Evolutionary conservation across 225 moss, liverwort and hornwort species (phyloP), one percentile per base, ranked within the genome.

Genomic region (Neckera pumila): DNA sequence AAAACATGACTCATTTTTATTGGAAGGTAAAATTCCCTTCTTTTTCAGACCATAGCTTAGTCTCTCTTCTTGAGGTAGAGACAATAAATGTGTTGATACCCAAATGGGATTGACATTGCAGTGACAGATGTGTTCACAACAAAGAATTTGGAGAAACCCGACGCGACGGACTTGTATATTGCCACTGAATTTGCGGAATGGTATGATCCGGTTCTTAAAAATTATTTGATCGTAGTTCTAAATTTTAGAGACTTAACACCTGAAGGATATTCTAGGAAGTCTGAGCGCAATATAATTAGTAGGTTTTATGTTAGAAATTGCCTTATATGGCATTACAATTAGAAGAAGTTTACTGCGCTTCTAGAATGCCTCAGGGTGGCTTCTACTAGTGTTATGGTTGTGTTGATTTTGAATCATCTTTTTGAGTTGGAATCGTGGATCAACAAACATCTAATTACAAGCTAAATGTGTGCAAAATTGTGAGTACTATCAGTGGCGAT

Each of bases 131-230:
- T 98, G 42, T 98, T 98, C 85, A 95, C 96, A 34, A 79, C 95
- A 33, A 75, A 83, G 82, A 96, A 94, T 92, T 89, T 96, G 91
- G 98, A 98, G 89, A 94, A 94, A 77, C 81, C 87, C 17, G 93
- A 93, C 78, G 94, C 97, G 23, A 83, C 96, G 60, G 98, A 98
- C 89, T 89, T 98, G 76, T 98, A 97, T 53, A 97, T 98, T 82
- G 98, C 95, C 34, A 98, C 97, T 83, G 97, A 98, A 91, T 98
- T 93, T 93, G 98, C 98, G 38, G 95, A 95, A 88, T 90, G 95
- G 98, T 98, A 95, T 59, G 94, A 78, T 83, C 57, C 45, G 20
- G 40, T 84, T 61, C 63, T 70, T 76, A 21, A 13, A 33, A 38
- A 14, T 45, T 58, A n/a, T 72, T 58, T 67, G 43, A 49, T 69